Evolutionary conservation across 1,139 yeast species (phyloP), one percentile per base, ranked within the genome.

Genomic region (Geotrichum candidum): DNA sequence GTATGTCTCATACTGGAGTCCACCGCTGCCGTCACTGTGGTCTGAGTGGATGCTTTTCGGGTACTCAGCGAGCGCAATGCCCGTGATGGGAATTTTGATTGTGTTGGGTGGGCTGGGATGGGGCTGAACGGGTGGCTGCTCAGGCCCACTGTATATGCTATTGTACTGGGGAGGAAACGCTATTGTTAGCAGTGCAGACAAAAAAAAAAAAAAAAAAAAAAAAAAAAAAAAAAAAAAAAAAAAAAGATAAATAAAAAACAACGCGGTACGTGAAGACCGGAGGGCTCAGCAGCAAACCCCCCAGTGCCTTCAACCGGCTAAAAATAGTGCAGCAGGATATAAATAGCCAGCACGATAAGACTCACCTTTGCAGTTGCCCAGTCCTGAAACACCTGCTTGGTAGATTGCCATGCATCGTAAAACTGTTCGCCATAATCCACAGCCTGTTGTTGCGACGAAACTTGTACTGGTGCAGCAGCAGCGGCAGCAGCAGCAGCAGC

Each of bases 321-420:
- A 15, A 38, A 51, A 35, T 18, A 56, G 58, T 56, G 59, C 59
- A 56, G 51, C 59, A 56, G 25, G 29, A 56, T 51, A 33, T 56
- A 56, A 22, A 51, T 35, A 10, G 41, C 25, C 50, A 56, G 55
- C 59, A 56, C 55, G 18, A 38, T 38, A 3, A 56, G 25, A 56
- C 59, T 56, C 33, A 56, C 59, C 45, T 51, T 56, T 9, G 59
- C 54, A 38, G 59, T 56, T 27, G 59, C 59, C 59, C 59, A 56
- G 41, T 33, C 59, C 50, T 51, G 51, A 33, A 56, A 33, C 27
- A 23, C 31, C 55, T 56, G 55, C 41, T 56, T 56, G 11, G 59
- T 56, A 11, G 59, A 54, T 13, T 51, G 59, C 59, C 59, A 56
- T 38, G 59, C 52, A 33, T 56, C 59, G 50, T 56, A 56, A 51